Percentiles rank a stretch among this genome's conserved stretches.
phyloP scores from a whole-genome alignment of 805 yeast genomes.

The Kazachstania psychrophila region DNA sequence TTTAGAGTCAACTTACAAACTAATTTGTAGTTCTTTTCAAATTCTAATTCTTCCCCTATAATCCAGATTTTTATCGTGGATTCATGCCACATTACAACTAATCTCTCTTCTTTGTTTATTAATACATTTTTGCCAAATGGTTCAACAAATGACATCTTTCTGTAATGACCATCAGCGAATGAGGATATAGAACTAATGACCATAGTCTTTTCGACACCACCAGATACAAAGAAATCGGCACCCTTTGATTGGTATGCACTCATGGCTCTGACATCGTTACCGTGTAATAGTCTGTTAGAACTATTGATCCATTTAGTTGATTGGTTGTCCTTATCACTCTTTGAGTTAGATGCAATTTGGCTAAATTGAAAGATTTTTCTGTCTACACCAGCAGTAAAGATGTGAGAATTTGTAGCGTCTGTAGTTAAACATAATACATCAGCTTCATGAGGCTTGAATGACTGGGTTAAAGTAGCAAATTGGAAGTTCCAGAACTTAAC shows the following conservation, averaged over 20 bases:
- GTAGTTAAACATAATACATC: slow-evolving; percentile 71
- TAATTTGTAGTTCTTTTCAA: slow-evolving; percentile 35
- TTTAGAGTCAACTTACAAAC: slow-evolving; percentile 56
- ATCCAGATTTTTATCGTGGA: slow-evolving; percentile 74
- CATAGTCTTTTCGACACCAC: slow-evolving; percentile 71
- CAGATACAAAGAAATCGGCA: slow-evolving; percentile 61
- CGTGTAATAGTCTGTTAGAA: slow-evolving; percentile 70
- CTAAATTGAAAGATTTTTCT: slow-evolving; percentile 74
- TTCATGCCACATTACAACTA: slow-evolving; percentile 72
- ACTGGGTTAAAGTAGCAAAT: slow-evolving; percentile 67
- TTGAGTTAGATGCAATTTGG: slow-evolving; percentile 17
- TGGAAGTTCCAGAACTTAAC: slow-evolving; percentile 87
- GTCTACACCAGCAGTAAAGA: slow-evolving; percentile 90
- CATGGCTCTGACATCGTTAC: slow-evolving; percentile 77
- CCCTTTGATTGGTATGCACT: slow-evolving; percentile 59
- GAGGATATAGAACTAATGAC: slow-evolving; percentile 52
- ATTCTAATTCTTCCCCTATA: slow-evolving; percentile 31
- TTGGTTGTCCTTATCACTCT: slow-evolving; percentile 14
- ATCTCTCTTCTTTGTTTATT: slow-evolving; percentile 38
- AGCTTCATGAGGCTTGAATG: slow-evolving; percentile 79
- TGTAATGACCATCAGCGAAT: slow-evolving; percentile 61
- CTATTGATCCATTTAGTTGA: slow-evolving; percentile 61
- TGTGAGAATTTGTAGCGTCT: slow-evolving; percentile 49
- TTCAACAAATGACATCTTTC: slow-evolving; percentile 53
- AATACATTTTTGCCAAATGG: slow-evolving; percentile 48